These are phyloP conservation scores for Lepidium didymum DNA, from an alignment of 345 rosid species.

Conservation along the genomic window DNA sequence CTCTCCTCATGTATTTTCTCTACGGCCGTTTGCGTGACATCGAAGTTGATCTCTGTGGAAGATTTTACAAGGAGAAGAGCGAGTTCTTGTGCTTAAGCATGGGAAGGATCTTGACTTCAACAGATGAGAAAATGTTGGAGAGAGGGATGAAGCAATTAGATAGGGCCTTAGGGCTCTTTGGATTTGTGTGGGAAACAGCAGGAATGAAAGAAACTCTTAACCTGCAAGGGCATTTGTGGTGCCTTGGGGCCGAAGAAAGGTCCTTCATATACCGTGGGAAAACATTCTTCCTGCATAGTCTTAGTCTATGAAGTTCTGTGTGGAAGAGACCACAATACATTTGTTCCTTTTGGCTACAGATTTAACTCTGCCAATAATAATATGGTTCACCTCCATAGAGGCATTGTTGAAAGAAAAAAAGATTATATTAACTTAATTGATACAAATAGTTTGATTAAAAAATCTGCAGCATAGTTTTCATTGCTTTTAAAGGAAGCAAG, in stretches of 20 bases:
- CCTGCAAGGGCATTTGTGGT: conserved; percentile 67
- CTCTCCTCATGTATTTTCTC: conserved; percentile 63
- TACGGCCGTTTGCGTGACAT: conserved; percentile 57
- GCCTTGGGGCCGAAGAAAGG: conserved; percentile 47
- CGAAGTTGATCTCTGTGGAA: conserved; percentile 63
- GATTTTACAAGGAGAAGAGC: conserved; percentile 34
- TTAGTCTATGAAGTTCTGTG: conserved; percentile 31
- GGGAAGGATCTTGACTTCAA: conserved; percentile 64
- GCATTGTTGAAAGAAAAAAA: not conserved
- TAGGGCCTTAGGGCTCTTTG: conserved; percentile 51
- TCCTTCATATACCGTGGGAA: conserved; percentile 42
- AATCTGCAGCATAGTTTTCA: conserved; percentile 9
- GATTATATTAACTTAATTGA: conserved; percentile 6
- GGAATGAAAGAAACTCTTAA: conserved; percentile 53
- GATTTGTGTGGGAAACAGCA: conserved; percentile 71
- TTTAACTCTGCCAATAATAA: no score
- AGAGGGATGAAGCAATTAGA: conserved; percentile 68
- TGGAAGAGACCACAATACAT: not conserved
- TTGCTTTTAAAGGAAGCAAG: conserved; percentile 19
- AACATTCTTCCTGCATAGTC: conserved; percentile 50
- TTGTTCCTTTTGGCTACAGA: not conserved
- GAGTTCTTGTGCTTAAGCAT: conserved; percentile 34
- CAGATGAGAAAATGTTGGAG: conserved; percentile 46
- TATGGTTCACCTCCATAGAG: not conserved
- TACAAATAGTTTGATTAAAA: conserved; percentile 16